Percentiles rank a stretch among this genome's conserved stretches.
phyloP scores from a whole-genome alignment of 1,284 basidiomycete species.

The Puccinia polysora region DNA sequence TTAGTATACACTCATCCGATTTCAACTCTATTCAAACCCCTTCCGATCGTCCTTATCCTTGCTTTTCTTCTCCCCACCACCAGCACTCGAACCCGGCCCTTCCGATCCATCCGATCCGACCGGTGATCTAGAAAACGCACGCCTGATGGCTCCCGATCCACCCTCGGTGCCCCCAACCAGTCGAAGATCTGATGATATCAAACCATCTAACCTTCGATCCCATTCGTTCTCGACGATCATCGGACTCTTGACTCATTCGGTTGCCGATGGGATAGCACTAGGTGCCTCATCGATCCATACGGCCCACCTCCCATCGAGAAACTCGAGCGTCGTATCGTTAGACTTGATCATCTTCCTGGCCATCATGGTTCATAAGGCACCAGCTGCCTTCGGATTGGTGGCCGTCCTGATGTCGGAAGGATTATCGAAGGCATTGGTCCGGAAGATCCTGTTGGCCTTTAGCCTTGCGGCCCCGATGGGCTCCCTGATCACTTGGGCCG shows the following conservation, averaged over 20 bases:
- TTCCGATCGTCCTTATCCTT: not conserved
- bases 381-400: conserved; percentile 49
- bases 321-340: conserved; percentile 54
- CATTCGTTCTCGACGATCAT: conserved; percentile 68
- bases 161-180: no score
- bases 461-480: conserved; percentile 72
- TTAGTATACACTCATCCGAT: not conserved
- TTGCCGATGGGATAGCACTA: conserved; percentile 83
- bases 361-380: conserved; percentile 71
- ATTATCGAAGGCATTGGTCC: conserved; percentile 65
- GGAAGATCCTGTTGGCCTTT: conserved; percentile 70
- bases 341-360: conserved; percentile 80
- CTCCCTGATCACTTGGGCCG: conserved; percentile 64
- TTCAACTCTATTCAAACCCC: not conserved
- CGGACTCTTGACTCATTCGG: conserved; percentile 75
- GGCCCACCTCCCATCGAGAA: not conserved
- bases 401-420: conserved; percentile 45
- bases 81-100: not conserved
- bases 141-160: no score
- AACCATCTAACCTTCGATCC: conserved; percentile 36
- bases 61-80: not conserved
- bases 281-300: conserved; percentile 60
- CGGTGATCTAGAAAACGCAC: no score
- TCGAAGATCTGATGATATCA: no score
- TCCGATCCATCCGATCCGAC: not conserved